Evolutionary conservation across 129 eudicot genomes (phyloP).

Genomic region (Flaveria ramosissima): DNA sequence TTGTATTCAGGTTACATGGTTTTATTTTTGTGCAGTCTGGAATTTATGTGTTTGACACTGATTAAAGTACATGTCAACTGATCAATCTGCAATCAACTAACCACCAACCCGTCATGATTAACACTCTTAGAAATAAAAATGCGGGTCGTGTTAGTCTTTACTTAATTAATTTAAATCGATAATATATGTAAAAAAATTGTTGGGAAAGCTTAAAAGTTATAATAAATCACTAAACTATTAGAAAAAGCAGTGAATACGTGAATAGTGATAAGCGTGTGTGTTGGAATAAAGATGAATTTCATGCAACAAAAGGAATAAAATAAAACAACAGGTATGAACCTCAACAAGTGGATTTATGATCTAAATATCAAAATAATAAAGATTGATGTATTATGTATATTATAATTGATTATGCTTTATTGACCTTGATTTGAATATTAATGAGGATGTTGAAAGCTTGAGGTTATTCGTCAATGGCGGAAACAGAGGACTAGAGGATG

Average conservation of each 20-base stretch:
- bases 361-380: too few relatives aligned
- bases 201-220: background rate
- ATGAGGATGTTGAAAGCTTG: slow-evolving; percentile 18
- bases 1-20: too few relatives aligned
- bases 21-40: too few relatives aligned
- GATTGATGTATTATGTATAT: too few relatives aligned
- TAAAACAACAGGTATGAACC: background rate
- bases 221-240: background rate
- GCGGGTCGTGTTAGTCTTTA: too few relatives aligned
- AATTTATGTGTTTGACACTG: too few relatives aligned
- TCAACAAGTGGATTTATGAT: slow-evolving; percentile 13
- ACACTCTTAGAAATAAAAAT: too few relatives aligned
- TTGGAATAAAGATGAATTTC: background rate
- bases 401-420: background rate
- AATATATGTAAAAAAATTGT: background rate
- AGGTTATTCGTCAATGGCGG: slow-evolving; percentile 18
- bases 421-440: slow-evolving; percentile 19
- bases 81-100: too few relatives aligned
- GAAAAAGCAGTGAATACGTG: background rate
- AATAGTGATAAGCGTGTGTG: background rate
- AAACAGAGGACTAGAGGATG: background rate
- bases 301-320: background rate
- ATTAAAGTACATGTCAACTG: too few relatives aligned
- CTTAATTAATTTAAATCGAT: background rate
- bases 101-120: too few relatives aligned